Conservation (phyloP, 2,329 filamentous ascomycete genomes). For the Rugonectria rugulosa region DNA sequence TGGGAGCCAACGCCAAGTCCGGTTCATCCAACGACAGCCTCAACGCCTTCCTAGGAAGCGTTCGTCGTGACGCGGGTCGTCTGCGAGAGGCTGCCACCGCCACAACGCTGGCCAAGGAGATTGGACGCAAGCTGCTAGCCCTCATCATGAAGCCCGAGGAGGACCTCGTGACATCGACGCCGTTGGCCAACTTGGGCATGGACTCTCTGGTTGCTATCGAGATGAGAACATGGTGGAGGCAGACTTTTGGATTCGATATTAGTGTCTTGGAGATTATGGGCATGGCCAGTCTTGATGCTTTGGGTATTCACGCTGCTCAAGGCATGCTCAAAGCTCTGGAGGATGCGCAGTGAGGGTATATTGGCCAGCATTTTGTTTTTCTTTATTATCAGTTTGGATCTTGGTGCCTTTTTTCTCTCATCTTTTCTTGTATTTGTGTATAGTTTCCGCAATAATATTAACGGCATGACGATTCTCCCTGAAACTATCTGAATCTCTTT, state of each 20-base stretch:
- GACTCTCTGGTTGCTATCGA: conserved; percentile 36
- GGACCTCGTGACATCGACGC: conserved; percentile 14
- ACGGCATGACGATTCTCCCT: not conserved
- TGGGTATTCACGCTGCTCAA: not conserved
- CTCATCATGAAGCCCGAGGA: conserved; percentile 27
- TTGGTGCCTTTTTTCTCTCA: not conserved
- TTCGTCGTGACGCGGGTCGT: not conserved
- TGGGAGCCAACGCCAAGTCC: not conserved
- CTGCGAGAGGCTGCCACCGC: conserved; percentile 5
- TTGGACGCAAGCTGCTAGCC: conserved; percentile 22
- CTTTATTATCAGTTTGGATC: too few relatives aligned
- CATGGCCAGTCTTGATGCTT: not conserved
- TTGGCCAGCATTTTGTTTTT: too few relatives aligned
- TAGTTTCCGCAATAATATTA: not conserved
- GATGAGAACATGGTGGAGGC: conserved; percentile 34
- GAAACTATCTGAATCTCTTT: too few relatives aligned
- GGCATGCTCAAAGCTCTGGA: not conserved
- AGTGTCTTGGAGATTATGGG: conserved; percentile 30
- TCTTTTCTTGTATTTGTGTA: too few relatives aligned
- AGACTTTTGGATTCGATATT: conserved; percentile 29
- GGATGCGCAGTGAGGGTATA: not conserved
- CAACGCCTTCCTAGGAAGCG: conserved; percentile 15
- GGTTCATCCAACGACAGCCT: conserved; percentile 11
- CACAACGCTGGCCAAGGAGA: conserved; percentile 9
- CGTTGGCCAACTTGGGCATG: conserved; percentile 24